Conservation (phyloP, 2,329 filamentous ascomycete species). For the Fusarium illudens region DNA sequence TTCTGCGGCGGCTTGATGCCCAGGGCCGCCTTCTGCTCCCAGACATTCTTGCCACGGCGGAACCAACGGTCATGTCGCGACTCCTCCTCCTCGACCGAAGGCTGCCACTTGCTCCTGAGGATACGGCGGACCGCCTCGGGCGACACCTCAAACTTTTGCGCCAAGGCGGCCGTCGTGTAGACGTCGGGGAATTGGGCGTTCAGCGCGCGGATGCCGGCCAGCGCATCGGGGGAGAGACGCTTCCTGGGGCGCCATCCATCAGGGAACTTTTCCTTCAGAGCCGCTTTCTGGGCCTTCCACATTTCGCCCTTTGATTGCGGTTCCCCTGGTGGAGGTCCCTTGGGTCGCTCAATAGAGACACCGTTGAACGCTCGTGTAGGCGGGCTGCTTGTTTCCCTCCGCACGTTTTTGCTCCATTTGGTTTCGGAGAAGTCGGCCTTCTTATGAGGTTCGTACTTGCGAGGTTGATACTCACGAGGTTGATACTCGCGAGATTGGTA, state of each 20-base stretch:
- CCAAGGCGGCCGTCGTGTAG: conserved; percentile 78
- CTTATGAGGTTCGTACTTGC: neutral
- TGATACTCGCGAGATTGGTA: neutral
- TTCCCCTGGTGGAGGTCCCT: conserved; percentile 24
- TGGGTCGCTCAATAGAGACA: conserved; percentile 8
- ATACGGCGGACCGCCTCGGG: conserved; percentile 89
- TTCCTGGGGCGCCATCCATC: conserved; percentile 85
- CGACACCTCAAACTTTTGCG: conserved; percentile 84
- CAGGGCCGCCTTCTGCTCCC: conserved; percentile 66
- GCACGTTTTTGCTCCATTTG: neutral
- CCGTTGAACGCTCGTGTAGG: neutral
- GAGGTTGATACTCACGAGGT: neutral
- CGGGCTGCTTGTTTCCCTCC: neutral
- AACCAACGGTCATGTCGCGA: conserved; percentile 69
- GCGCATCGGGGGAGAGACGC: conserved; percentile 87
- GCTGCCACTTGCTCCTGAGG: conserved; percentile 79
- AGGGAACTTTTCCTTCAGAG: conserved; percentile 79
- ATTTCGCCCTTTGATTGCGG: conserved; percentile 49
- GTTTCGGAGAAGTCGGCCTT: neutral
- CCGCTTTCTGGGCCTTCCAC: conserved; percentile 82
- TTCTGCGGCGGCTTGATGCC: conserved; percentile 68
- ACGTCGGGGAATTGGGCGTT: conserved; percentile 78
- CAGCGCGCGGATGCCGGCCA: conserved; percentile 87
- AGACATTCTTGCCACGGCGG: conserved; percentile 66
- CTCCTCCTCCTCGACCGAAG: conserved; percentile 65